Conservation (phyloP, 441 rosid species). For the Populus hybrid region DNA sequence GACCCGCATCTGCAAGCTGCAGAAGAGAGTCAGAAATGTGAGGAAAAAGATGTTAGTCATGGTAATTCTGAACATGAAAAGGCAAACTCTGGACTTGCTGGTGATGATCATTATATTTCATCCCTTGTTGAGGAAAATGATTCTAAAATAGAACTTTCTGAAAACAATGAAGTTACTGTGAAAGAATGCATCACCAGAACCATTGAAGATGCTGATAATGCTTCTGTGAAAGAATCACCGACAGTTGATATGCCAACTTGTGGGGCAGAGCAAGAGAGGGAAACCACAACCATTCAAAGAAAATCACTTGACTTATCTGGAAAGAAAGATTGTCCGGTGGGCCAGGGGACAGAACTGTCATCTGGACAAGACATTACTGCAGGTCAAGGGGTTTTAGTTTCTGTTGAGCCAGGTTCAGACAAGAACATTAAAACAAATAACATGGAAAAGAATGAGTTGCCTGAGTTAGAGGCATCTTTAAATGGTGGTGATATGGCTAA, state of each 20-base stretch:
- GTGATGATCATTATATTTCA: conserved; percentile 24
- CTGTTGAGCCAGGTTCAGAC: conserved; percentile 32
- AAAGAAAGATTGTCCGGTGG: conserved; percentile 23
- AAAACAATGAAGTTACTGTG: conserved; percentile 19
- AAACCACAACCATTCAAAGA: conserved; percentile 20
- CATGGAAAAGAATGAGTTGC: conserved; percentile 35
- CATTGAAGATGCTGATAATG: conserved; percentile 18
- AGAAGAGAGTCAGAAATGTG: conserved; percentile 23
- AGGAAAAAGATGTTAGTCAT: conserved; percentile 18
- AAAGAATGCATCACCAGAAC: conserved; percentile 18
- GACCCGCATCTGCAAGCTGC: conserved; percentile 31
- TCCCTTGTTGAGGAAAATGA: conserved; percentile 32
- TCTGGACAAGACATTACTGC: conserved; percentile 28
- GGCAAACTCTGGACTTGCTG: conserved; percentile 17
- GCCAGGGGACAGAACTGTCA: conserved; percentile 32
- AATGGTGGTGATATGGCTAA: conserved; percentile 38
- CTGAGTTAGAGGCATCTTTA: conserved; percentile 34
- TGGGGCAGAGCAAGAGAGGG: conserved; percentile 28
- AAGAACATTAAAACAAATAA: conserved; percentile 30
- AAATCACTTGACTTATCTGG: conserved; percentile 25
- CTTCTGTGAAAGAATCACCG: conserved; percentile 25
- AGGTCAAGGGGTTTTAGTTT: conserved; percentile 31
- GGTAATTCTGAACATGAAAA: conserved; percentile 31
- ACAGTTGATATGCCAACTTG: conserved; percentile 24
- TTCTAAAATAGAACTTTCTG: conserved; percentile 26